Evolutionary conservation across 176 grass and related monocot genomes (phyloP).

Genomic region (Musa schizocarpa): DNA sequence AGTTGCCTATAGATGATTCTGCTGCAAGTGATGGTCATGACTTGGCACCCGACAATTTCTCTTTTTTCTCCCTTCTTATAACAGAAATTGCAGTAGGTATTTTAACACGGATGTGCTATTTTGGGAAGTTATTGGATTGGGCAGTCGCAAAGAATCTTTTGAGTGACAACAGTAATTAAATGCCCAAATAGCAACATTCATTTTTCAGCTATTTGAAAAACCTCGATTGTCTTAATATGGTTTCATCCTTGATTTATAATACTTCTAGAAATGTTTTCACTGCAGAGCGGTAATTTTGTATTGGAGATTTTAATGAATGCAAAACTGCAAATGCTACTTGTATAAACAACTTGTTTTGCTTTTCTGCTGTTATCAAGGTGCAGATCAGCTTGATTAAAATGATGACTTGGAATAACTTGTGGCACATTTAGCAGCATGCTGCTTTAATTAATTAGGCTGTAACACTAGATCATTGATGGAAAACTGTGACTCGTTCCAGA

Average conservation of each 20-base stretch:
- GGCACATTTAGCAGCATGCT: not conserved
- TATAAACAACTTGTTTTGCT: not conserved
- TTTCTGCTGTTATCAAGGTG: not conserved
- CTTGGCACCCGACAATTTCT: no score
- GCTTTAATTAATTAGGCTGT: not conserved
- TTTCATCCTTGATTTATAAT: not conserved
- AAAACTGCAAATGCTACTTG: not conserved
- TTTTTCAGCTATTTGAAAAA: not conserved
- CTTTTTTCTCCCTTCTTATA: no score
- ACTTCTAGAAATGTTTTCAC: not conserved
- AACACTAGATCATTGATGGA: not conserved
- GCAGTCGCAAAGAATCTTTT: no score
- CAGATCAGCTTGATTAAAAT: not conserved
- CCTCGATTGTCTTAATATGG: not conserved
- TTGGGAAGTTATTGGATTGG: no score
- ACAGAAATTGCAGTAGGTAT: no score
- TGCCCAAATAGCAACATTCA: not conserved
- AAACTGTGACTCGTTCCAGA: slow-evolving; percentile 12
- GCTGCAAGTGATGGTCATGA: no score
- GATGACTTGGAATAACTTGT: not conserved
- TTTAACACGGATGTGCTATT: no score
- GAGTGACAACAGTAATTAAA: not conserved
- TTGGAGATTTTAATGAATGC: not conserved
- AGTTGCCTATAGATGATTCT: no score
- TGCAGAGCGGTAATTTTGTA: not conserved